Evolutionary conservation across 106 monocot species (phyloP), one percentile per base, ranked within the genome.

Genomic region (Agapanthus africanus): DNA sequence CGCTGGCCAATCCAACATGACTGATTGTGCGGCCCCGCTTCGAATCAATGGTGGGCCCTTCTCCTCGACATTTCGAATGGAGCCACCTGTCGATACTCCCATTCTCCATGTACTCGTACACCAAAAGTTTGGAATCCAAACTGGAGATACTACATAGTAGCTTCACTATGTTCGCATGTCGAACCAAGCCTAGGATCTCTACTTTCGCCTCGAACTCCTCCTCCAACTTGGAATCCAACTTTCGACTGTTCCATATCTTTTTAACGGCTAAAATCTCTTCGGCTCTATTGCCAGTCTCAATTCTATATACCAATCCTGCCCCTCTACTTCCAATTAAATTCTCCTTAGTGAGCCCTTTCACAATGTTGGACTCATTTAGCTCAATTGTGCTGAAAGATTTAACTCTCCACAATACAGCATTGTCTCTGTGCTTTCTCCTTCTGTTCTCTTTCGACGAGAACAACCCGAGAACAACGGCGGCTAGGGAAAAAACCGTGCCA

Each of bases 101-200:
- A 30, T 83, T 79, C 34, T 77, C 77, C 87, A 83, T 80, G 80
- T 77, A 87, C 68, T 87, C 87, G 35, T 87, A 87, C 21, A 83
- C 83, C 28, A 87, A 46, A 26, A 87, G 64, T 67, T 77, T 83
- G 7, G 77, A 66, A 6, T 74, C 61, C 2, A 18, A 62, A n/a
- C 66, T 67, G 2, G 87, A 76, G 37, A 86, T 74, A 73, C 76
- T 74, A 73, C 82, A 77, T 0, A 74, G 44, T 11, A 86, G 73
- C 66, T 79, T 82, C 22, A 86, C 79, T 8, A 86, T 82, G 71
- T 86, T 86, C 27, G 27, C 65, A 63, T 86, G 86, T 57, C 80
- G 73, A 63, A 83, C 83, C 4, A 71, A 67, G 54, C 87, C 77
- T 11, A 87, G 73, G 28, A 83, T 54, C 59, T 73, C 27, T 22